A percentile compares a stretch with the other conserved stretches of the same genome.
These are phyloP conservation scores for Dryas alaskensis DNA, from an alignment of 306 rosid species.

Conservation along the genomic window DNA sequence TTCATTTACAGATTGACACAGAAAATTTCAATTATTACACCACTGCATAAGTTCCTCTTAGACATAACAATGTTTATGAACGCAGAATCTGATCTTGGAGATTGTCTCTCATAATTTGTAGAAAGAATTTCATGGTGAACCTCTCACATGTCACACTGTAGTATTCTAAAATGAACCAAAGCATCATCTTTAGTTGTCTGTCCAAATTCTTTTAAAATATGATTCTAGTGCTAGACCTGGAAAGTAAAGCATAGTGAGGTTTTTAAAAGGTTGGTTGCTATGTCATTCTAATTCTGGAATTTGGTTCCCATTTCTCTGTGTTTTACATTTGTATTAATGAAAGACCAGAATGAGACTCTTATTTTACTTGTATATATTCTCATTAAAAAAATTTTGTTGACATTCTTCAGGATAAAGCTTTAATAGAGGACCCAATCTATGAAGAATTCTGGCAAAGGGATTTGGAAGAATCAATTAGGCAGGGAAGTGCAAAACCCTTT, in stretches of 20 bases:
- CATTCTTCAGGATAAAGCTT: slow-evolving; percentile 71
- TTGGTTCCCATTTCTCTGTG: neutral
- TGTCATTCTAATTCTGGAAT: neutral
- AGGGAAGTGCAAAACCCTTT: slow-evolving; percentile 66
- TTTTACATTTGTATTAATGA: neutral
- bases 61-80: neutral
- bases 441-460: slow-evolving; percentile 99
- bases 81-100: no score
- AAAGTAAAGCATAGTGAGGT: neutral
- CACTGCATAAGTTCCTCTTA: neutral
- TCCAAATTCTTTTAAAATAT: neutral
- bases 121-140: neutral
- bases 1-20: neutral
- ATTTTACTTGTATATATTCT: slow-evolving; percentile 5
- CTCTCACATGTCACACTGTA: neutral
- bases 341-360: slow-evolving; percentile 9
- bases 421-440: slow-evolving; percentile 85
- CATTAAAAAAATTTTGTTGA: slow-evolving; percentile 12
- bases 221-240: neutral
- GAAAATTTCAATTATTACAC: neutral
- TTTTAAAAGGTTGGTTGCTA: neutral
- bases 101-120: neutral
- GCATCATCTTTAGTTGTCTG: neutral
- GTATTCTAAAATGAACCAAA: neutral
- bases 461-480: slow-evolving; percentile 94